These are phyloP conservation scores for Aspergillus sp. DNA, from an alignment of 2,329 filamentous ascomycete species.

Conservation along the genomic window DNA sequence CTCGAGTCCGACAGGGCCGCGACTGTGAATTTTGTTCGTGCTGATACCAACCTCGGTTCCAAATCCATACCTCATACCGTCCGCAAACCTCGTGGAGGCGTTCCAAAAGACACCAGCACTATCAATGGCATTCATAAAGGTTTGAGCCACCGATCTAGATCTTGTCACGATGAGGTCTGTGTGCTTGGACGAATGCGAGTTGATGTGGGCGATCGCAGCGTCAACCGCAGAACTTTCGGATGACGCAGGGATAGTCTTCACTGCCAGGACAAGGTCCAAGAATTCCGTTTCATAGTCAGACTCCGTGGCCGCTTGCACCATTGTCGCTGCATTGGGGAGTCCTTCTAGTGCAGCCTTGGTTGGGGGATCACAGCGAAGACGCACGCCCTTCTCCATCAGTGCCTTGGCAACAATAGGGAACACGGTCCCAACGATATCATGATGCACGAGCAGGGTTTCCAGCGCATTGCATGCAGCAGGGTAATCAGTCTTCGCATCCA, in stretches of 20 bases:
- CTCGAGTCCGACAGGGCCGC: conserved; percentile 90
- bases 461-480: conserved; percentile 92
- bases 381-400: conserved; percentile 74
- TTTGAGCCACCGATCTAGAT: conserved; percentile 65
- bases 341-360: conserved; percentile 64
- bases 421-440: conserved; percentile 63
- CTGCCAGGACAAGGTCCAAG: conserved; percentile 76
- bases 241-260: conserved; percentile 66
- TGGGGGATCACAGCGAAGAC: conserved; percentile 72
- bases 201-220: conserved; percentile 83
- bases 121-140: conserved; percentile 82
- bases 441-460: conserved; percentile 87
- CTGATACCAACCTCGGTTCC: conserved; percentile 97
- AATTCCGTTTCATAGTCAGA: conserved; percentile 87
- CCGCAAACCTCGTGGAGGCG: conserved; percentile 87
- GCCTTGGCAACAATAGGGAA: conserved; percentile 72
- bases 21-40: conserved; percentile 96
- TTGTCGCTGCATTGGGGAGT: conserved; percentile 44
- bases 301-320: conserved; percentile 65
- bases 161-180: conserved; percentile 87
- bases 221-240: conserved; percentile 49
- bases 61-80: conserved; percentile 96
- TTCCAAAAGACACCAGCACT: conserved; percentile 97
- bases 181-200: conserved; percentile 86
- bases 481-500: conserved; percentile 93